phyloP scores from a whole-genome alignment of 306 rosid genomes.

The Lathyrus aphaca region DNA sequence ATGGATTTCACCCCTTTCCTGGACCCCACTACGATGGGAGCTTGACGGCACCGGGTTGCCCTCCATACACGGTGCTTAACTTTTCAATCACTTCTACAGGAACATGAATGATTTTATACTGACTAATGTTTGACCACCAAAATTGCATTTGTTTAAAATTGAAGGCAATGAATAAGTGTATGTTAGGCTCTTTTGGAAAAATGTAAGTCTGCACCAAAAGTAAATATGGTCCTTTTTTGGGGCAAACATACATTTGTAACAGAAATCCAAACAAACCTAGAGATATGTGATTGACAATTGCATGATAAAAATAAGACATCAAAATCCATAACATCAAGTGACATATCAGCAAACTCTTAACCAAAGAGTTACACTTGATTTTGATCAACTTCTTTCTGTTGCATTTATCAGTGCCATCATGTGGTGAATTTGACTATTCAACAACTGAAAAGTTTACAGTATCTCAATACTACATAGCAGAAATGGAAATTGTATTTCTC shows the following conservation, averaged over 20 bases:
- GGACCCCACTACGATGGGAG: neutral
- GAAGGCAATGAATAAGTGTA: neutral
- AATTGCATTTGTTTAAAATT: neutral
- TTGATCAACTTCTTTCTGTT: neutral
- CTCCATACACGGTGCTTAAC: constrained; percentile 6
- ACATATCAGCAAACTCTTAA: too few relatives aligned
- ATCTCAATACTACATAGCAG: neutral
- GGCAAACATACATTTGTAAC: too few relatives aligned
- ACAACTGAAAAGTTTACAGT: neutral
- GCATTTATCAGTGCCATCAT: neutral
- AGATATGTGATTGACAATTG: too few relatives aligned
- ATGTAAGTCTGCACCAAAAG: neutral
- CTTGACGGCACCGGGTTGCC: neutral
- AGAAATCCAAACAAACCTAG: too few relatives aligned
- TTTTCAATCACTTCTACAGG: neutral
- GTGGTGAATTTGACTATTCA: neutral
- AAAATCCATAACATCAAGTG: too few relatives aligned
- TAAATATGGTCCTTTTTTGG: neutral
- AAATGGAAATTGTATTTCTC: neutral
- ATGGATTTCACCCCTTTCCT: neutral
- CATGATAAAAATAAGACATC: too few relatives aligned
- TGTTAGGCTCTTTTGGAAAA: neutral
- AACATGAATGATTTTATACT: neutral
- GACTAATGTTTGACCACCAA: neutral
- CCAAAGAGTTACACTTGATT: neutral